Evolutionary conservation across 768 basidiomycete species (phyloP), one percentile per base, ranked within the genome.

Genomic region (Erythrobasidium yunnanense): DNA sequence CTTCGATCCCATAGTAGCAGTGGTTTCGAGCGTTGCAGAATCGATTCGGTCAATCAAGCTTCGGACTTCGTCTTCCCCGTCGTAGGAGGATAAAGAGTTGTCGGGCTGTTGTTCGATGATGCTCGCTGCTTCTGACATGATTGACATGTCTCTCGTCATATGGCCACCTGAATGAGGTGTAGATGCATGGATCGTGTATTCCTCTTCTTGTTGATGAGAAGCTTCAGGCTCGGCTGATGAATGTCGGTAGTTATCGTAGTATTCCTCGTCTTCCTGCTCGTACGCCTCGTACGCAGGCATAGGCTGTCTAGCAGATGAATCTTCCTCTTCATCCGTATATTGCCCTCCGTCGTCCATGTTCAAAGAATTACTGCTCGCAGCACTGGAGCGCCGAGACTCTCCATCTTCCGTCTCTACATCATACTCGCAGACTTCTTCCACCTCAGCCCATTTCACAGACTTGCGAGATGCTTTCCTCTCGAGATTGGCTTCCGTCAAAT

Each of bases 351-450:
- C 23, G 49, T 51, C 49, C 17, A 13, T 23, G 22, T 51, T 25
- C 13, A 13, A 18, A 25, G 49, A 13, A 25, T 51, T 51, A 25
- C 49, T 51, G 49, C 49, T 51, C 7, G 49, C 49, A 11, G 49
- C 49, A 25, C 13, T 13, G 17, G 49, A 51, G 13, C 49, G 49
- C 11, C 49, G 49, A 8, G 49, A 51, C 46, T 51, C 60, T 3
- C 60, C 60, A 38, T 63, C 60, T 38, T 63, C 60, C 11, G 60
- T 63, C 47, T 34, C 32, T 4, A 63, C 60, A 38, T 63, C 60
- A 32, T 29, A 63, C 32, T 63, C 60, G 30, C 60, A 63, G 7
- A 63, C 60, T 38, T 63, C 60, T 23, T 63, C 60, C 60, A 63
- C 49, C 27, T 63, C 60, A 32, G 60, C 60, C 60, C 60, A 63